phyloP scores from a whole-genome alignment of 202 grass and related monocot species.

The Zoysia matrella region DNA sequence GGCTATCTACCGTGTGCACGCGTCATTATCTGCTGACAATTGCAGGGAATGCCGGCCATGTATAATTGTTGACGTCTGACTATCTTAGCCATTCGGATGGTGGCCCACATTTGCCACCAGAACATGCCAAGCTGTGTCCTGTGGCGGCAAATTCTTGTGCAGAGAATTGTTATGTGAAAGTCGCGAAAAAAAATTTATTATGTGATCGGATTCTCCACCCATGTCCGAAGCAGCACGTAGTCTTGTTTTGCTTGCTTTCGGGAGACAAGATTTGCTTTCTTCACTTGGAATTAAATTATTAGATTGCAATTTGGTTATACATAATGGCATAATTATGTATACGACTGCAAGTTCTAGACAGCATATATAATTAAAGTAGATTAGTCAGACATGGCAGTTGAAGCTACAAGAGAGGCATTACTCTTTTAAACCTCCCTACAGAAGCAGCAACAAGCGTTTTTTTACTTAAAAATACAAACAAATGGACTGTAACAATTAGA shows the following conservation, averaged over 20 bases:
- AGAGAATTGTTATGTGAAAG: too few species aligned
- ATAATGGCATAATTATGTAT: not conserved
- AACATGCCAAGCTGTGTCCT: too few species aligned
- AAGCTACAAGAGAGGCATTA: too few species aligned
- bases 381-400: too few species aligned
- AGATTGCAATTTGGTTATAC: constrained; percentile 7
- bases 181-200: not conserved
- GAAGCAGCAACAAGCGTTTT: not conserved
- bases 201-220: constrained; percentile 2
- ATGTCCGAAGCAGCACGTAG: not conserved
- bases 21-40: too few species aligned
- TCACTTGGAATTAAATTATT: constrained; percentile 25
- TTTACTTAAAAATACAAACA: not conserved
- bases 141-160: too few species aligned
- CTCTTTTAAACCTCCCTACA: not conserved
- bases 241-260: constrained; percentile 33
- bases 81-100: too few species aligned
- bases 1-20: too few species aligned
- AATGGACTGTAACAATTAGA: not conserved
- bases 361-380: not conserved
- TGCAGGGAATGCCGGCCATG: too few species aligned
- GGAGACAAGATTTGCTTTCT: constrained; percentile 26
- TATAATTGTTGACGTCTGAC: too few species aligned
- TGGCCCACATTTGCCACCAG: too few species aligned
- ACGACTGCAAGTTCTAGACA: constrained; percentile 22